Conservation (phyloP, 2,329 filamentous ascomycete genomes). For the Diaporthe vaccinii region DNA sequence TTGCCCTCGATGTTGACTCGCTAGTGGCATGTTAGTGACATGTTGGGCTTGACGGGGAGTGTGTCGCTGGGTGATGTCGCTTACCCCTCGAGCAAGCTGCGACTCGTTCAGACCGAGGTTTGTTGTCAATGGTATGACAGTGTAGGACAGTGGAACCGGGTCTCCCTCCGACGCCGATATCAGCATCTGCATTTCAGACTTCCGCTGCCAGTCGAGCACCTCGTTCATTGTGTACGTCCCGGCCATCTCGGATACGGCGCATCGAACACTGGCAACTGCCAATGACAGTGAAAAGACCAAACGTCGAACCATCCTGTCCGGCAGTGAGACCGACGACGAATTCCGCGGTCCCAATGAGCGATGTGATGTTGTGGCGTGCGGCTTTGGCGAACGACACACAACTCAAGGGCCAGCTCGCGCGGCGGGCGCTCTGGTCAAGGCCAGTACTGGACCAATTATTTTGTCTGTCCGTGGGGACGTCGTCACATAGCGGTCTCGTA, state of each 20-base stretch:
- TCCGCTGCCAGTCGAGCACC: constrained; percentile 55
- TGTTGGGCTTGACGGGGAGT: not conserved
- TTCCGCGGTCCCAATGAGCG: constrained; percentile 46
- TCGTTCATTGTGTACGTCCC: constrained; percentile 50
- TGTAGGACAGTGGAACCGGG: constrained; percentile 51
- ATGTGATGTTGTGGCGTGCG: not conserved
- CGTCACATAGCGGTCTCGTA: constrained; percentile 23
- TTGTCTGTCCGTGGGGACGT: not conserved
- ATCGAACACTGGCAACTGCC: constrained; percentile 50
- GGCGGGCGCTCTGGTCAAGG: constrained; percentile 20
- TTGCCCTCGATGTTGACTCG: constrained; percentile 59
- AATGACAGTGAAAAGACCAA: constrained; percentile 48
- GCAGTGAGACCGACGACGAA: constrained; percentile 54
- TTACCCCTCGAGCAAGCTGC: constrained; percentile 53
- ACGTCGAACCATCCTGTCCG: constrained; percentile 48
- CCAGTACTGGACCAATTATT: constrained; percentile 11
- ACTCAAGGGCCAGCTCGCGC: not conserved
- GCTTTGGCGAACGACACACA: not conserved
- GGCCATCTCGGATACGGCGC: constrained; percentile 50
- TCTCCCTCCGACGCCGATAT: constrained; percentile 48
- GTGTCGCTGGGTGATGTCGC: constrained; percentile 40
- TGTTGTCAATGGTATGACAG: constrained; percentile 60
- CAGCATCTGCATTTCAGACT: constrained; percentile 58
- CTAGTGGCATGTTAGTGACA: constrained; percentile 50
- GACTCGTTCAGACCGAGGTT: constrained; percentile 59